Evolutionary conservation across 495 filamentous ascomycete species (phyloP), one percentile per base, ranked within the genome.

Genomic region (Neurospora sp.): DNA sequence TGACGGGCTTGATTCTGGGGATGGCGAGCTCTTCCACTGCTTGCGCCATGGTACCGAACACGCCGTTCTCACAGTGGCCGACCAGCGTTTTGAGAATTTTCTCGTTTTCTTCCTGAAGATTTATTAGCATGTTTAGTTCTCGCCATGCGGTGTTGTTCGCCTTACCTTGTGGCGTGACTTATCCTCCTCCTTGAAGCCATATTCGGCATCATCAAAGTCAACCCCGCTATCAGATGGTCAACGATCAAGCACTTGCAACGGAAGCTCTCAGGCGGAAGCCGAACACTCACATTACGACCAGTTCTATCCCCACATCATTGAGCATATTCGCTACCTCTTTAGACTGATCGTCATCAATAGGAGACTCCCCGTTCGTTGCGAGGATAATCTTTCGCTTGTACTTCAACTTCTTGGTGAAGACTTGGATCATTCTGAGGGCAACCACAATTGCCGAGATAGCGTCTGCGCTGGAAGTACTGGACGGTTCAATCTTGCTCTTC

Each of bases 151-250:
- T 40, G 40, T 68, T 40, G 40, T 68, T 1, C n/a, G 48, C 35
- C 61, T 40, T 75, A 90, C 88, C 86, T 98, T 98, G 71, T 79
- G 73, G 3, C 76, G 72, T 69, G 88, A 84, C 81, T 99, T 99
- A 75, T 92, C 89, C 81, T 99, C 95, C 84, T 99, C 95, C 80
- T 95, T 96, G 77, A 93, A 91, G 38, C 94, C 94, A 77, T 89
- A 97, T 40, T 97, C 94, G 5, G 89, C 78, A 82, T 98, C 96
- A 76, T 99, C 94, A 79, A 98, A 98, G 81, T 99, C 96, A 37
- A 94, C 87, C 8, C 96, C 96, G 70, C 94, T 97, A 66, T 44
- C 14, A 16, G 11, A 46, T 46, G 2, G 59, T 41, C n/a, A 42
- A 39, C 59, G 12, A 42, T 71, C 73, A 37, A 37, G 53, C 14